phyloP scores from a whole-genome alignment of 2,329 filamentous ascomycete genomes.

The Alternaria angustiovoidea region DNA sequence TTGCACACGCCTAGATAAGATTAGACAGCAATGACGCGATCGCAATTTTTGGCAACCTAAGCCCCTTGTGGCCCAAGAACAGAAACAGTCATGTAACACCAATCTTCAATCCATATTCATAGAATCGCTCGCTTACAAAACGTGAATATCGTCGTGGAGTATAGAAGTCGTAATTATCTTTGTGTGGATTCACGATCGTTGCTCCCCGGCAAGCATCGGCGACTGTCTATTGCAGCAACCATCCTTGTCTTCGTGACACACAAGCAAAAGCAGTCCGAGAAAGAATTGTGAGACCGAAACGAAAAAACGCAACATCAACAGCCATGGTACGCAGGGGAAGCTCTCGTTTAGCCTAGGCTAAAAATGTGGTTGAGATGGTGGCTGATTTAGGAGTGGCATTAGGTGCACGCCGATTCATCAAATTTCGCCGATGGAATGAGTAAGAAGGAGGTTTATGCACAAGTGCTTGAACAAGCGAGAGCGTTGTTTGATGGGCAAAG shows the following conservation, averaged over 20 bases:
- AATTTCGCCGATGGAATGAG: constrained; percentile 72
- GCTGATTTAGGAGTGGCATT: not conserved
- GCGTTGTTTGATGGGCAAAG: constrained; percentile 75
- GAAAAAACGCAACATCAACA: not conserved
- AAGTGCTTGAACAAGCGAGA: constrained; percentile 74
- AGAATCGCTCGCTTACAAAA: not conserved
- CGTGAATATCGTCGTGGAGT: not conserved
- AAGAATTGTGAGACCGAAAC: not conserved
- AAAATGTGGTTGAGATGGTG: not conserved
- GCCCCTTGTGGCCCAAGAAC: constrained; percentile 2
- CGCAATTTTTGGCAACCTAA: constrained; percentile 14
- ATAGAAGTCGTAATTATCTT: not conserved
- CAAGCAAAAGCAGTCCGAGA: not conserved
- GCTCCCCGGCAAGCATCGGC: constrained; percentile 13
- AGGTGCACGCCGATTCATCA: constrained; percentile 81
- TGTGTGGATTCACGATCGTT: not conserved
- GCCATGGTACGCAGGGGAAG: constrained; percentile 3
- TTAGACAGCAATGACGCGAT: constrained; percentile 17
- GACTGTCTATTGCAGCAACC: not conserved
- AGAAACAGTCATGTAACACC: constrained; percentile 2
- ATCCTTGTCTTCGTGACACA: not conserved
- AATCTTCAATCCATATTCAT: not conserved
- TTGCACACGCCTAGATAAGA: not conserved
- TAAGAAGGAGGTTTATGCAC: constrained; percentile 77
- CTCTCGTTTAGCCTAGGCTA: not conserved